phyloP scores from a whole-genome alignment of 2,329 filamentous ascomycete genomes.

The Neofusicoccum sp. region DNA sequence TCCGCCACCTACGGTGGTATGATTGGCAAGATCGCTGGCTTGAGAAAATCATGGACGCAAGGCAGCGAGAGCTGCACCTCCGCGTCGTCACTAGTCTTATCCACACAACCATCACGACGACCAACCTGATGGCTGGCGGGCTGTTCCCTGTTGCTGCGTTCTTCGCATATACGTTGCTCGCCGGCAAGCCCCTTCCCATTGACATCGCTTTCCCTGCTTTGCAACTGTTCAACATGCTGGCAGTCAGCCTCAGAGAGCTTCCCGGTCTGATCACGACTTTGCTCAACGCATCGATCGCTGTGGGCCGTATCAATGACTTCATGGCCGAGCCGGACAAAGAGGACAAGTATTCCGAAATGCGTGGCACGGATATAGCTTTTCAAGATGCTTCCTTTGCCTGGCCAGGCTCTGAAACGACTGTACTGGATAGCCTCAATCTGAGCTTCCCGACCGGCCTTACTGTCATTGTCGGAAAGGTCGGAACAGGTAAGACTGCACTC shows the following conservation, averaged over 20 bases:
- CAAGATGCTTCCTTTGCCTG: slow-evolving; percentile 72
- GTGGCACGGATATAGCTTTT: slow-evolving; percentile 50
- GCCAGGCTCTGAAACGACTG: slow-evolving; percentile 63
- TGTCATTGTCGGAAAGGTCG: slow-evolving; percentile 63
- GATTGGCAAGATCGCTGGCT: slow-evolving; percentile 80
- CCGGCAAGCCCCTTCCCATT: slow-evolving; percentile 66
- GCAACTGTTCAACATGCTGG: slow-evolving; percentile 74
- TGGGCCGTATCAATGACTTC: slow-evolving; percentile 78
- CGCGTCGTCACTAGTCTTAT: slow-evolving; percentile 64
- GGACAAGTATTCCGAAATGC: slow-evolving; percentile 42
- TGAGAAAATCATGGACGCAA: slow-evolving; percentile 63
- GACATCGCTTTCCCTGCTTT: slow-evolving; percentile 86
- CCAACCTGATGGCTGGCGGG: slow-evolving; percentile 69
- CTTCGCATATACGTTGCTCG: slow-evolving; percentile 73
- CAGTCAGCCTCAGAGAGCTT: slow-evolving; percentile 69
- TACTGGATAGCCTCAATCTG: slow-evolving; percentile 55
- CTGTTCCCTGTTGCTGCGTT: slow-evolving; percentile 80
- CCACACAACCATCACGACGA: slow-evolving; percentile 61
- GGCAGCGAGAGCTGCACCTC: slow-evolving; percentile 65
- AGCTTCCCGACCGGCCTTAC: slow-evolving; percentile 58
- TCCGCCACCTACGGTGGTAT: slow-evolving; percentile 77
- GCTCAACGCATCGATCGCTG: slow-evolving; percentile 78
- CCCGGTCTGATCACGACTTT: slow-evolving; percentile 73
- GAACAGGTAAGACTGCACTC: slow-evolving; percentile 62
- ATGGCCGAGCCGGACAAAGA: slow-evolving; percentile 82